phyloP scores from a whole-genome alignment of 2,329 filamentous ascomycete species.

The Botrytis porri region DNA sequence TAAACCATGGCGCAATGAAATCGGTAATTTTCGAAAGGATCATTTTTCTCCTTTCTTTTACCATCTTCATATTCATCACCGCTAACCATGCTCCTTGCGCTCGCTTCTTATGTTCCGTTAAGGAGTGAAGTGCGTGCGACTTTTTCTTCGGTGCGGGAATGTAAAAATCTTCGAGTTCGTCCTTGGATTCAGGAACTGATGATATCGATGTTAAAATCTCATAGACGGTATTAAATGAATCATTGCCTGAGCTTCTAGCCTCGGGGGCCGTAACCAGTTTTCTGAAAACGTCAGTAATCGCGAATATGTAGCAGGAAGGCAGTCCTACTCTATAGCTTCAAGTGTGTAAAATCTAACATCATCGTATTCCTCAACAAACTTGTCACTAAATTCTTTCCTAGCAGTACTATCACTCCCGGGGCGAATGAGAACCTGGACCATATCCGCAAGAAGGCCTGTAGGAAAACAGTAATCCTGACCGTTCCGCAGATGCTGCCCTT shows the following conservation, averaged over 20 bases:
- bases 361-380: slow-evolving; percentile 75
- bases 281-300: slow-evolving; percentile 32
- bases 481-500: slow-evolving; percentile 60
- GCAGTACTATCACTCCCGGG: slow-evolving; percentile 55
- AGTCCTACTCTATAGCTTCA: slow-evolving; percentile 64
- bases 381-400: slow-evolving; percentile 71
- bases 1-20: slow-evolving; percentile 85
- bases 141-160: slow-evolving; percentile 62
- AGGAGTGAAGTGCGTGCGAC: slow-evolving; percentile 62
- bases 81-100: slow-evolving; percentile 86
- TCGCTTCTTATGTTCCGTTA: slow-evolving; percentile 70
- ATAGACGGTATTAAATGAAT: slow-evolving; percentile 55
- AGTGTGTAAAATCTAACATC: slow-evolving; percentile 85
- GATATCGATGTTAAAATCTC: slow-evolving; percentile 65
- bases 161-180: slow-evolving; percentile 69
- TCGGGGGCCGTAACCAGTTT: slow-evolving; percentile 38
- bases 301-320: not conserved
- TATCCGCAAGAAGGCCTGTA: slow-evolving; percentile 59
- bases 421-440: slow-evolving; percentile 61
- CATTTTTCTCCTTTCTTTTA: slow-evolving; percentile 72
- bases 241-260: slow-evolving; percentile 26
- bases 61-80: slow-evolving; percentile 65
- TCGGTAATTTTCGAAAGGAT: slow-evolving; percentile 73
- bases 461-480: slow-evolving; percentile 68
- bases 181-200: slow-evolving; percentile 63